A percentile compares a stretch with the other conserved stretches of the same genome.
These are phyloP conservation scores for Ophiorrhiza pumila DNA, from an alignment of 257 asterid species.

Conservation along the genomic window DNA sequence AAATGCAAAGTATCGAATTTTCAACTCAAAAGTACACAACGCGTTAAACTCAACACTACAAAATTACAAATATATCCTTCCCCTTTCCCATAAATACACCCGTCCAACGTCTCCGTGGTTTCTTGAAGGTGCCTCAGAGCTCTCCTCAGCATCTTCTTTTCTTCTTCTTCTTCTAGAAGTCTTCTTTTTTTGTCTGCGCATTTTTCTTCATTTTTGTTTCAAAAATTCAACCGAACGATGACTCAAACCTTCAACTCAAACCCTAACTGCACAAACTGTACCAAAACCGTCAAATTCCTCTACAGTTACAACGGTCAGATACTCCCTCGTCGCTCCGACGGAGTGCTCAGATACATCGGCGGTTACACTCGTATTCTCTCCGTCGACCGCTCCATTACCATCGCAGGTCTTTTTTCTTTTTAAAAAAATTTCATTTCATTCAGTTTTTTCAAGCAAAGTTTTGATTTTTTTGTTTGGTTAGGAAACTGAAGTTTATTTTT, in stretches of 20 bases:
- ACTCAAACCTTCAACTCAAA: slow-evolving; percentile 27
- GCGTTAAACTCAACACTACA: too few species aligned
- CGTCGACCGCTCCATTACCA: slow-evolving; percentile 38
- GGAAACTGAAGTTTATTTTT: not conserved
- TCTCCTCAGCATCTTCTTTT: slow-evolving; percentile 9
- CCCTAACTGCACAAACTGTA: slow-evolving; percentile 3
- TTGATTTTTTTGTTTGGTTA: not conserved
- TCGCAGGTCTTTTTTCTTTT: slow-evolving; percentile 21
- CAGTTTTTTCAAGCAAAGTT: not conserved
- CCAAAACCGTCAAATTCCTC: slow-evolving; percentile 52
- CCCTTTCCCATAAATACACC: not conserved
- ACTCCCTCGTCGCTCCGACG: slow-evolving; percentile 61
- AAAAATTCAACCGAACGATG: slow-evolving; percentile 22
- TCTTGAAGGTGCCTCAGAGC: not conserved
- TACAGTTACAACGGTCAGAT: slow-evolving; percentile 83
- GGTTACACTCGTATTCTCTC: slow-evolving; percentile 77
- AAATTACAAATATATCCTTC: slow-evolving; percentile 8
- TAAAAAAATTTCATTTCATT: not conserved
- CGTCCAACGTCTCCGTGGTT: not conserved
- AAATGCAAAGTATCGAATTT: too few species aligned
- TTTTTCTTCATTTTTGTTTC: not conserved
- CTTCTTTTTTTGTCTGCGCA: not conserved
- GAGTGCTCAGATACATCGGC: slow-evolving; percentile 72
- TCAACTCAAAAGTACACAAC: too few species aligned
- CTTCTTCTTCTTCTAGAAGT: not conserved